phyloP scores from a whole-genome alignment of 805 yeast species.

The Geotrichum ghanense region DNA sequence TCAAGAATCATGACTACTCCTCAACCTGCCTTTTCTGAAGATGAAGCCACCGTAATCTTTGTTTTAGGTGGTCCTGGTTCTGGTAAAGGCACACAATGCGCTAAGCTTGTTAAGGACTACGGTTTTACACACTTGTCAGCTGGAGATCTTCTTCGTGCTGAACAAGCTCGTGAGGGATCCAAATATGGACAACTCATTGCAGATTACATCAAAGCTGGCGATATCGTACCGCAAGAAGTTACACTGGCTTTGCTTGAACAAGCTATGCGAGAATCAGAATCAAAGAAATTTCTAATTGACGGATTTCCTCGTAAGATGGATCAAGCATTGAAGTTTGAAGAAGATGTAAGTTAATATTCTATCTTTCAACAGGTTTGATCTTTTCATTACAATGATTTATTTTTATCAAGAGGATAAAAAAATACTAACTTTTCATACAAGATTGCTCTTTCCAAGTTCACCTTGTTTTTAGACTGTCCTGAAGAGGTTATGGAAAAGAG shows the following conservation, averaged over 20 bases:
- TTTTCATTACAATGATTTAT: no score
- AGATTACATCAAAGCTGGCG: constrained; percentile 69
- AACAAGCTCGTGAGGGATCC: constrained; percentile 65
- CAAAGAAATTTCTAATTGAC: constrained; percentile 60
- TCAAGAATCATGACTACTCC: not conserved
- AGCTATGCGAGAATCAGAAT: constrained; percentile 43
- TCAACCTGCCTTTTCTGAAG: not conserved
- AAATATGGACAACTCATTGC: constrained; percentile 71
- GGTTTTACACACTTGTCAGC: constrained; percentile 77
- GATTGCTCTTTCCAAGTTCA: constrained; percentile 19
- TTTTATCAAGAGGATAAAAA: no score
- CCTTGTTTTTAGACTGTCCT: constrained; percentile 44
- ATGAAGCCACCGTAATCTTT: constrained; percentile 1
- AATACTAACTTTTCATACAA: not conserved
- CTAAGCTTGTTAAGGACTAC: constrained; percentile 49
- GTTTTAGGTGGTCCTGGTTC: constrained; percentile 5
- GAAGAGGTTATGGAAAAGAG: constrained; percentile 77
- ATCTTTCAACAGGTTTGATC: no score
- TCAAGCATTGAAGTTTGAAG: constrained; percentile 77
- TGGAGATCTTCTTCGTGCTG: constrained; percentile 80
- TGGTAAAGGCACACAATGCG: constrained; percentile 32
- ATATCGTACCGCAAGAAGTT: constrained; percentile 76
- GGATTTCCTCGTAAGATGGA: constrained; percentile 95
- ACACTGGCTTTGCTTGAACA: constrained; percentile 67
- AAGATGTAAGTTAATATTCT: constrained; percentile 28